These are phyloP conservation scores for Solanum chilense DNA, from an alignment of 257 asterid species.

Conservation along the genomic window DNA sequence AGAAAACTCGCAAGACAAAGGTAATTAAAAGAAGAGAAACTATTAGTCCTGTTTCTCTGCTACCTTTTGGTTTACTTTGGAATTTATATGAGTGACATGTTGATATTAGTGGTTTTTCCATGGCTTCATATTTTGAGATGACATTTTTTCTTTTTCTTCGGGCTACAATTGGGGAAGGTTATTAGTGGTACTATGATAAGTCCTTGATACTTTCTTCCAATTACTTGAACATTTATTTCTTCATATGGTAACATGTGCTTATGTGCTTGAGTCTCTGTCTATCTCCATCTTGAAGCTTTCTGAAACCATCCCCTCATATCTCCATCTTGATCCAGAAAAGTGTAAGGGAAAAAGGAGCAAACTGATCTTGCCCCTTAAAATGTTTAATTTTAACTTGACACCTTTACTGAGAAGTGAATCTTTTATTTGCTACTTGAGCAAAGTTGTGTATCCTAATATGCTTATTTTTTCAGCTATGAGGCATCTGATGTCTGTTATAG, in stretches of 20 bases:
- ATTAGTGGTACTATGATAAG: not conserved
- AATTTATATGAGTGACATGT: not conserved
- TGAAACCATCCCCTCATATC: not conserved
- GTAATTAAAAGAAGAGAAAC: constrained; percentile 15
- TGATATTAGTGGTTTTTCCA: not conserved
- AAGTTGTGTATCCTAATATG: not conserved
- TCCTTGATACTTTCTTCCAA: not conserved
- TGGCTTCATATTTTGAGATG: not conserved
- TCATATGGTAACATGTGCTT: not conserved
- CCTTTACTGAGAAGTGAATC: not conserved
- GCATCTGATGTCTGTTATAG: not conserved
- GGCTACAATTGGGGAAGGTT: not conserved
- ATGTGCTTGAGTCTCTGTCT: not conserved
- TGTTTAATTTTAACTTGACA: not conserved
- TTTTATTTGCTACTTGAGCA: not conserved
- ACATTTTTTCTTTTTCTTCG: not conserved
- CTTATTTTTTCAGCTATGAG: not conserved
- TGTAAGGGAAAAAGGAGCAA: not conserved
- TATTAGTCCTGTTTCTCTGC: not conserved
- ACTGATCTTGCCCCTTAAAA: not conserved
- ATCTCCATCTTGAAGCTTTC: not conserved
- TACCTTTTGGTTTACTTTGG: not conserved
- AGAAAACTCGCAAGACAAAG: constrained; percentile 75
- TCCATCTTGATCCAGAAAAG: not conserved
- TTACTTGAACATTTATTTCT: not conserved